Evolutionary conservation across 1,139 yeast genomes (phyloP), one percentile per base, ranked within the genome.

Genomic region (Pneumocystis wakefieldiae): DNA sequence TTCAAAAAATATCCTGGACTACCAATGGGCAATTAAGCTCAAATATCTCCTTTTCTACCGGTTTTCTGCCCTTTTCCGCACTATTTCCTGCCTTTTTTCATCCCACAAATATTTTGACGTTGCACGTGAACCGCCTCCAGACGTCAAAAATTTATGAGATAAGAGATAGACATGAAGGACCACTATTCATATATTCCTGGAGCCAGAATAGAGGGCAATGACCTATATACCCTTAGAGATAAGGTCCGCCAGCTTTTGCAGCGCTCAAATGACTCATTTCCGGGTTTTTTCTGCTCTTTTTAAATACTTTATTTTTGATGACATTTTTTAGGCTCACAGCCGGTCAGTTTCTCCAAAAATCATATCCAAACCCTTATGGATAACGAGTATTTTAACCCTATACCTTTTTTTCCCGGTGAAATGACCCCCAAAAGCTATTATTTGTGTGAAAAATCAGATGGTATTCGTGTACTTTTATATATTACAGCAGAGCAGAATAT

Each of bases 381-480:
- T 2, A 81, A 81, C 64, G 90, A 86, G 70, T 72, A 68, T n/a
- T 72, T 65, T 19, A n/a, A 48, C n/a, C n/a, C n/a, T 48, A 19
- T 32, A 32, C 8, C 12, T 29, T 48, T 48, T 48, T 48, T 38
- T 58, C 39, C 12, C 35, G 4, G 14, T 59, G 24, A 37, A 35
- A 24, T 39, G 29, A 42, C 24, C 15, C 17, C 78, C 12, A 10
- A 4, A 53, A 66, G 69, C 70, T 92, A 90, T 72, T 86, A 83
- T 70, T 98, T 92, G 0, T 92, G 98, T 76, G 99, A 94, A 71
- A 94, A 94, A 73, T 84, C 95, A 0, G 98, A 94, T 74, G 99
- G 99, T 0, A 77, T 92, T 63, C 78, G 99, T 64, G 88, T 95
- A 66, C 76, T 92, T 59, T 77, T 88, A 70, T 91, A 87, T 70